phyloP scores from a whole-genome alignment of 2,329 filamentous ascomycete genomes.

The Penicillium brasilianum region DNA sequence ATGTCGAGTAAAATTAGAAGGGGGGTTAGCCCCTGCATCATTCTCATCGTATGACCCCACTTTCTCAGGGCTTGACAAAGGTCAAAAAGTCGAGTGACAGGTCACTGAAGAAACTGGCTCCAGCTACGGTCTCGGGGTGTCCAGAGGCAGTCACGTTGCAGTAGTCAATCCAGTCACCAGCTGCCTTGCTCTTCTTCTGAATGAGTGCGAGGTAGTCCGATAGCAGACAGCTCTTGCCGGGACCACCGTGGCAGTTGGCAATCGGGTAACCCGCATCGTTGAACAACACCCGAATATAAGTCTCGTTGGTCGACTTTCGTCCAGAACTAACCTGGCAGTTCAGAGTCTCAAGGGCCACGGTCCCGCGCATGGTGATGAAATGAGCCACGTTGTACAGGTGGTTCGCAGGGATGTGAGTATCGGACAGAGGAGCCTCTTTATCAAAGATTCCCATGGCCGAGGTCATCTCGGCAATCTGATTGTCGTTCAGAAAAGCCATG shows the following conservation, averaged over 20 bases:
- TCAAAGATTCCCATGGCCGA: constrained; percentile 67
- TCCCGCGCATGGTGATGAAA: constrained; percentile 68
- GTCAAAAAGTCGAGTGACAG: constrained; percentile 36
- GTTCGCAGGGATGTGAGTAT: constrained; percentile 52
- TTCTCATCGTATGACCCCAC: no score
- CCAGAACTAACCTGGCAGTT: constrained; percentile 50
- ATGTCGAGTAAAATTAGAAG: background rate
- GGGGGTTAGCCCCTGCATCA: background rate
- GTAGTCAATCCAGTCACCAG: constrained; percentile 54
- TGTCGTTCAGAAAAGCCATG: constrained; percentile 68
- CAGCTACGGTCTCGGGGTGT: constrained; percentile 25
- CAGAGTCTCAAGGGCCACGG: constrained; percentile 67
- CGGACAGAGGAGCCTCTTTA: constrained; percentile 56
- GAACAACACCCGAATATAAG: constrained; percentile 59
- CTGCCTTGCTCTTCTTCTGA: constrained; percentile 51
- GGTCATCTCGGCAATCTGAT: constrained; percentile 67
- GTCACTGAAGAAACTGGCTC: constrained; percentile 37
- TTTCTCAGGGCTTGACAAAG: constrained; percentile 32
- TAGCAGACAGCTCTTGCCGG: constrained; percentile 59
- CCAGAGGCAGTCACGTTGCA: constrained; percentile 33
- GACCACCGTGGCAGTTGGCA: constrained; percentile 60
- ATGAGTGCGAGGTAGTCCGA: constrained; percentile 54
- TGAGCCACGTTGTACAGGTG: constrained; percentile 62
- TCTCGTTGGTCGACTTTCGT: constrained; percentile 42
- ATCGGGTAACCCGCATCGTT: constrained; percentile 69